phyloP scores from a whole-genome alignment of 345 rosid genomes.

The Nasturtium officinale region DNA sequence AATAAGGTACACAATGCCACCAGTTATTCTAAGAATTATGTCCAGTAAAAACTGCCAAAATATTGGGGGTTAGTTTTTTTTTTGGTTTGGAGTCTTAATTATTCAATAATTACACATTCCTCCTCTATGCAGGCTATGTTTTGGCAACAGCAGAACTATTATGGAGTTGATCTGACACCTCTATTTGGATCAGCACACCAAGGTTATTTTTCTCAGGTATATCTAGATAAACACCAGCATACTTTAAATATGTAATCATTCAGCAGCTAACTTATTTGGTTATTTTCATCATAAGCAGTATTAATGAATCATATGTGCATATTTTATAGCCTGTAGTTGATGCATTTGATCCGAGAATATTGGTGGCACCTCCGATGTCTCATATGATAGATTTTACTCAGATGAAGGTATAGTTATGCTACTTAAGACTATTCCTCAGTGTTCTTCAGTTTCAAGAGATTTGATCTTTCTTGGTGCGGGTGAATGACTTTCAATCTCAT shows the following conservation, averaged over 20 bases:
- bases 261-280: neutral
- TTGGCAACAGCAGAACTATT: conserved; percentile 96
- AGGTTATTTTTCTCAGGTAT: conserved; percentile 97
- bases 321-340: conserved; percentile 89
- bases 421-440: neutral
- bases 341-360: conserved; percentile 96
- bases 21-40: neutral
- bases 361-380: conserved; percentile 75
- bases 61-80: conserved; percentile 3
- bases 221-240: neutral
- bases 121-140: conserved; percentile 72
- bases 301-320: conserved; percentile 30
- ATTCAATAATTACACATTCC: neutral
- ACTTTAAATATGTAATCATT: neutral
- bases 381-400: conserved; percentile 74
- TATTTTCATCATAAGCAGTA: conserved; percentile 8
- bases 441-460: conserved; percentile 1
- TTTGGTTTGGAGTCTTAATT: neutral
- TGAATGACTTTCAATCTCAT: conserved; percentile 3
- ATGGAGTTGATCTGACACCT: conserved; percentile 88
- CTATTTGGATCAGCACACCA: conserved; percentile 80
- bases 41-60: neutral
- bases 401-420: conserved; percentile 61
- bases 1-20: conserved; percentile 70
- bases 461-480: neutral